Conservation (phyloP, 805 yeast genomes). For the Wickerhamiella vanderwaltii region DNA sequence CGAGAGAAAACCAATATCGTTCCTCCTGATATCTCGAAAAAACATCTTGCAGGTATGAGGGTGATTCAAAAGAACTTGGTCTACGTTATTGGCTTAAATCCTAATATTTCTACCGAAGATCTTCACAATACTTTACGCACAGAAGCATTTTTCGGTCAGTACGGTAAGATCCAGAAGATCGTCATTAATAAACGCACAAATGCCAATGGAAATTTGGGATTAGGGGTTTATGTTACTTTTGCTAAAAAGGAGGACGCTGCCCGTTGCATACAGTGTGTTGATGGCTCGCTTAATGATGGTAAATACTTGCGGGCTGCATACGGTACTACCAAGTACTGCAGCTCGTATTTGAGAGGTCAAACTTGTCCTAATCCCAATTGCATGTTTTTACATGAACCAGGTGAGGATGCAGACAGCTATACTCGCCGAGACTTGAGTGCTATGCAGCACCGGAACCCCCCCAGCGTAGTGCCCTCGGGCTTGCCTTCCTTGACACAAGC, state of each 20-base stretch:
- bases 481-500: conserved; percentile 9
- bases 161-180: conserved; percentile 87
- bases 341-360: conserved; percentile 88
- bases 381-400: conserved; percentile 98
- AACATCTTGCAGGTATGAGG: conserved; percentile 91
- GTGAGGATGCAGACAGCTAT: conserved; percentile 96
- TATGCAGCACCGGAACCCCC: conserved; percentile 35
- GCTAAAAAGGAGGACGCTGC: conserved; percentile 91
- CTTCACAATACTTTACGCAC: conserved; percentile 70
- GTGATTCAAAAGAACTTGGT: conserved; percentile 97
- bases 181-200: conserved; percentile 72
- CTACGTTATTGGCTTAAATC: conserved; percentile 89
- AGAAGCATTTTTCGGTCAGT: conserved; percentile 95
- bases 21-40: conserved; percentile 32
- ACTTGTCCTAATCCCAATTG: conserved; percentile 97
- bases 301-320: conserved; percentile 84
- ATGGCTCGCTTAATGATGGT: conserved; percentile 90
- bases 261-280: conserved; percentile 77
- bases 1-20: conserved; percentile 51
- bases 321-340: conserved; percentile 97
- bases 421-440: conserved; percentile 80
- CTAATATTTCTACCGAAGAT: conserved; percentile 74
- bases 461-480: conserved; percentile 7
- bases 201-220: conserved; percentile 54
- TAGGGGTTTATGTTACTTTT: conserved; percentile 93